Conservation (phyloP, 2,329 filamentous ascomycete genomes). For the Aspergillus transmontanensis region DNA sequence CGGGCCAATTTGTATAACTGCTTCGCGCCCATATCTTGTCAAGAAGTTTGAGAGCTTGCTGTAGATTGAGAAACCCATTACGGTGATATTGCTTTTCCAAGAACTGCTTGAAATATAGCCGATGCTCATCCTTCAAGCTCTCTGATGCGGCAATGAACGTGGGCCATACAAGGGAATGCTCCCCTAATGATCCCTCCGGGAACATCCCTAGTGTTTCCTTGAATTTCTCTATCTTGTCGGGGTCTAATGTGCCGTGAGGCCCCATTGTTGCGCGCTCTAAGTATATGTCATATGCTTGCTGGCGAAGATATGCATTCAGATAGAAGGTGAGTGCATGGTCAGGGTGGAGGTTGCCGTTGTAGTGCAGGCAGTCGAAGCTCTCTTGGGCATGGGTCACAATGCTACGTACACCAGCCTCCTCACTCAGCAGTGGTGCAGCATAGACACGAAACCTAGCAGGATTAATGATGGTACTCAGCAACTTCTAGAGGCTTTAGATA, state of each 20-base stretch:
- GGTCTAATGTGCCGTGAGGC: not conserved
- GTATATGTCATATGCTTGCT: conserved; percentile 17
- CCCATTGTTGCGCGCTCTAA: conserved; percentile 1
- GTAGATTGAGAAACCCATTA: conserved; percentile 10
- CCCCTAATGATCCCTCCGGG: conserved; percentile 5
- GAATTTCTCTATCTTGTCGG: conserved; percentile 2
- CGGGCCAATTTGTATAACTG: not conserved
- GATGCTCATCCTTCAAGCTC: conserved; percentile 7
- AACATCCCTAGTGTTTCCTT: not conserved
- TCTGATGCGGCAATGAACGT: conserved; percentile 22
- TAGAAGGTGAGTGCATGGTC: conserved; percentile 8
- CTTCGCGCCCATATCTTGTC: conserved; percentile 3
- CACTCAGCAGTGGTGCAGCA: conserved; percentile 13
- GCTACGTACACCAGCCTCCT: not conserved
- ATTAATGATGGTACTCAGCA: not conserved
- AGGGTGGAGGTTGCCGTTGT: conserved; percentile 4
- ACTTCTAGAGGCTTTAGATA: not conserved
- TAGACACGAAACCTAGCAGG: conserved; percentile 17
- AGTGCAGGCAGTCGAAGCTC: conserved; percentile 16
- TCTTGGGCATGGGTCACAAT: conserved; percentile 8
- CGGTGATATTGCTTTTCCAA: conserved; percentile 1
- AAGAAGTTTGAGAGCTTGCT: conserved; percentile 3
- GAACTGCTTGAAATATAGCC: conserved; percentile 6
- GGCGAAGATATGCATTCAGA: conserved; percentile 11
- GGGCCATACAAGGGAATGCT: conserved; percentile 21